phyloP scores from a whole-genome alignment of 768 basidiomycete genomes.

The Amanita subjunquillea region DNA sequence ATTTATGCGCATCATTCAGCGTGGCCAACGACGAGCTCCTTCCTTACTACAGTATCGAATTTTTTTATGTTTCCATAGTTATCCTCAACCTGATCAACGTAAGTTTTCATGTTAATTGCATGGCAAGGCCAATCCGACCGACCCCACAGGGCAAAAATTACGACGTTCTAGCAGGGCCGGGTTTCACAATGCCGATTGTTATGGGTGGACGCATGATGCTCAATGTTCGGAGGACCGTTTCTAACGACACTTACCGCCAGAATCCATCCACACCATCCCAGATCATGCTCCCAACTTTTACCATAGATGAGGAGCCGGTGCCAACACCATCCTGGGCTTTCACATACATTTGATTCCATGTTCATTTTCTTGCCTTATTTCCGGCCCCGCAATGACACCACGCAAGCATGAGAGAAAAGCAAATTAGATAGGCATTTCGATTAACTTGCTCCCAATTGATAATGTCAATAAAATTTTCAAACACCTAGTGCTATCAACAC shows the following conservation, averaged over 20 bases:
- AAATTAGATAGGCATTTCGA: too few relatives aligned
- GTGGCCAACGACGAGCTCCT: background rate
- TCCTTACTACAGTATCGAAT: background rate
- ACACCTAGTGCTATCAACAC: too few relatives aligned
- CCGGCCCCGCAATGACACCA: too few relatives aligned
- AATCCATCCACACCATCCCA: background rate
- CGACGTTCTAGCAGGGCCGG: background rate
- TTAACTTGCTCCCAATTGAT: too few relatives aligned
- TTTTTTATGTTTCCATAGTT: background rate
- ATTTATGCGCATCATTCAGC: background rate
- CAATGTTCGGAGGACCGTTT: background rate
- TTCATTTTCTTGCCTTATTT: too few relatives aligned
- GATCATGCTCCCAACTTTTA: background rate
- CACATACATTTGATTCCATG: too few relatives aligned
- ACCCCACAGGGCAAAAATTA: background rate
- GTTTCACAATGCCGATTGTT: background rate
- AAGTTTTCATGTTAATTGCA: background rate
- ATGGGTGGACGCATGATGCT: background rate
- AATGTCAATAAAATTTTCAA: too few relatives aligned
- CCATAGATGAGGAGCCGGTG: too few relatives aligned
- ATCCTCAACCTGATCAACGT: background rate
- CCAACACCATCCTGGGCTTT: too few relatives aligned
- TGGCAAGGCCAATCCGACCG: background rate
- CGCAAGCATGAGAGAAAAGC: too few relatives aligned
- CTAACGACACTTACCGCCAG: background rate